phyloP scores from a whole-genome alignment of 306 rosid species.

The Dalbergia oliveri region DNA sequence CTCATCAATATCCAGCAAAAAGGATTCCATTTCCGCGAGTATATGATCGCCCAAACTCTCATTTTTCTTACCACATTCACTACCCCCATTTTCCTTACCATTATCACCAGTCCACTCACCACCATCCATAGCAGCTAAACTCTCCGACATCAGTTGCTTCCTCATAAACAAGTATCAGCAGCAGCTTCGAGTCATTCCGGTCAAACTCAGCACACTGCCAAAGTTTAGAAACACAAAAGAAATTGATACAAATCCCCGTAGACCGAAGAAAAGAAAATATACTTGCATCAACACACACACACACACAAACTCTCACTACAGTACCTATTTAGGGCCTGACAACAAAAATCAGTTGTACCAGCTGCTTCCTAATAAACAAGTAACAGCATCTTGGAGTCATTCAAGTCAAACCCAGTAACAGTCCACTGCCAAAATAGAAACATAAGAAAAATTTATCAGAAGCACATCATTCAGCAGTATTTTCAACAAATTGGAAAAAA shows the following conservation, averaged over 20 bases:
- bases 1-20: slow-evolving; percentile 63
- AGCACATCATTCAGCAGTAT: background rate
- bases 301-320: background rate
- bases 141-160: slow-evolving; percentile 43
- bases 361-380: background rate
- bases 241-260: slow-evolving; percentile 1
- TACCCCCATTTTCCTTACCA: slow-evolving; percentile 55
- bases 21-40: slow-evolving; percentile 75
- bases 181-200: slow-evolving; percentile 36
- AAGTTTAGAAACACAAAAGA: slow-evolving; percentile 16
- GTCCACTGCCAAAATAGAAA: background rate
- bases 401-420: background rate
- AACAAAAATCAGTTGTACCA: background rate
- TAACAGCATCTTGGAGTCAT: background rate
- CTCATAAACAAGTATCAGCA: slow-evolving; percentile 43
- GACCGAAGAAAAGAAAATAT: background rate
- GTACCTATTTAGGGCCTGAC: background rate
- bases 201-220: slow-evolving; percentile 40
- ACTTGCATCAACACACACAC: background rate
- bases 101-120: slow-evolving; percentile 41
- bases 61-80: slow-evolving; percentile 40
- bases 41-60: slow-evolving; percentile 56
- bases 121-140: slow-evolving; percentile 49
- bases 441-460: background rate
- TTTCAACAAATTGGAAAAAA: background rate